phyloP scores from a whole-genome alignment of 768 basidiomycete genomes.

The Tubosaeta sp. region DNA sequence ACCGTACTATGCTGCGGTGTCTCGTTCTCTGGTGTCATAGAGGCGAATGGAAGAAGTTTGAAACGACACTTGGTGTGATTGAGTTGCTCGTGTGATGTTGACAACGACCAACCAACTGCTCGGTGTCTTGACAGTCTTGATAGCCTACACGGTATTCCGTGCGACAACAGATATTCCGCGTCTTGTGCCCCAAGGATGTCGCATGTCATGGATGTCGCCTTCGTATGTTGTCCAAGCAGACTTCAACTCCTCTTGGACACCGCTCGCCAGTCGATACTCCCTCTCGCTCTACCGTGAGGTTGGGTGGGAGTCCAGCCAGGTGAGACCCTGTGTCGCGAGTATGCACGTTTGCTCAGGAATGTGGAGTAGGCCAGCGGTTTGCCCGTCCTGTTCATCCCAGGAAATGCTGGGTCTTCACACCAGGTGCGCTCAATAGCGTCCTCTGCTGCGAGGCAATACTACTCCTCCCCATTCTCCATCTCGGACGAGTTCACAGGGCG shows the following conservation, averaged over 20 bases:
- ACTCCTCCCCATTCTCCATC: constrained; percentile 51
- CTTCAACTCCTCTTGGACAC: constrained; percentile 67
- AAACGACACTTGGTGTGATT: constrained; percentile 10
- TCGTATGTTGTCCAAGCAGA: constrained; percentile 72
- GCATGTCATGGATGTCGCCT: constrained; percentile 96
- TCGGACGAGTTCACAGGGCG: constrained; percentile 50
- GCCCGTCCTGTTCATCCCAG: constrained; percentile 96
- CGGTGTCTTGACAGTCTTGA: constrained; percentile 35
- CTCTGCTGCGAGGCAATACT: constrained; percentile 81
- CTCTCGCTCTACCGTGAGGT: constrained; percentile 91
- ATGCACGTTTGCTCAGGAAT: constrained; percentile 8
- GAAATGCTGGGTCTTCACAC: constrained; percentile 92
- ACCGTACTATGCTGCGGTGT: constrained; percentile 32
- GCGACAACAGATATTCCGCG: constrained; percentile 42
- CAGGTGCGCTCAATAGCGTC: constrained; percentile 96
- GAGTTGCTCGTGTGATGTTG: background rate
- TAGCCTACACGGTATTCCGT: constrained; percentile 38
- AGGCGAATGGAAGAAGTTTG: constrained; percentile 33
- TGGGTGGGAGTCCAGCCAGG: constrained; percentile 72
- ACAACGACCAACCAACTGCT: constrained; percentile 15
- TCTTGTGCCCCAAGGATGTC: constrained; percentile 80
- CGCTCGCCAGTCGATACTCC: constrained; percentile 68
- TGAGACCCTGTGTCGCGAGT: constrained; percentile 22
- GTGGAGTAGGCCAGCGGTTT: constrained; percentile 40
- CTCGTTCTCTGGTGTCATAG: constrained; percentile 29